Evolutionary conservation across 2,329 filamentous ascomycete species (phyloP), one percentile per base, ranked within the genome.

Genomic region (Cladorrhinum sp.): DNA sequence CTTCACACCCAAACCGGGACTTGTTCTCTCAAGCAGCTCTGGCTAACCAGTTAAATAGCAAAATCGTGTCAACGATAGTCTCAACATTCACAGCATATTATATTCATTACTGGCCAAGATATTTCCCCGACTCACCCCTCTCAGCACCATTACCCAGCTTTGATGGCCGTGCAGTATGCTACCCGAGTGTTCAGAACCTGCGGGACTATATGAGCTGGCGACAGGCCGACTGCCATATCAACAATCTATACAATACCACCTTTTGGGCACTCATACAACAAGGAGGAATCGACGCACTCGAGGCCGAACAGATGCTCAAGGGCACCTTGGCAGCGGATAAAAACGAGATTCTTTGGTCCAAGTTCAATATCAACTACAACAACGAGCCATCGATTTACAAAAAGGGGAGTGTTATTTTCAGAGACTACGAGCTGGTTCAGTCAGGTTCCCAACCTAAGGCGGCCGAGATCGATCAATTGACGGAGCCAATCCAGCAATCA

Each of bases 141-240:
- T 84, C 87, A 12, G 77, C 87, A 3, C 90, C 91, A 3, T 77
- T 96, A 12, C 95, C 95, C 0, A 93, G 89, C 5, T 99, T 99
- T 71, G 95, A 99, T 74, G 93, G 93, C 0, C 82, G 95, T 55
- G 92, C 92, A 16, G 92, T 99, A 2, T 87, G 89, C 72, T 99
- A 98, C 75, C 95, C 95, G 0, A 90, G 85, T 59, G 81, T 89
- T 6, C 81, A 84, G 68, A 96, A 96, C 73, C 76, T 99, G 66
- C 83, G 93, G 24, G 95, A 99, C 77, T 99, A 99, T 74, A 86
- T 99, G 81, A 93, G 90, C 72, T 99, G 95, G 95, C 85, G 95
- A 68, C 95, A 99, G 75, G 95, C 91, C 49, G 95, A 99, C 74
- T 98, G 95, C 66, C 95, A 99, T 73, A 96, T 99, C 69, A 99